These are phyloP conservation scores for Sutorius eximius DNA, from an alignment of 1,284 basidiomycete genomes.

Conservation along the genomic window DNA sequence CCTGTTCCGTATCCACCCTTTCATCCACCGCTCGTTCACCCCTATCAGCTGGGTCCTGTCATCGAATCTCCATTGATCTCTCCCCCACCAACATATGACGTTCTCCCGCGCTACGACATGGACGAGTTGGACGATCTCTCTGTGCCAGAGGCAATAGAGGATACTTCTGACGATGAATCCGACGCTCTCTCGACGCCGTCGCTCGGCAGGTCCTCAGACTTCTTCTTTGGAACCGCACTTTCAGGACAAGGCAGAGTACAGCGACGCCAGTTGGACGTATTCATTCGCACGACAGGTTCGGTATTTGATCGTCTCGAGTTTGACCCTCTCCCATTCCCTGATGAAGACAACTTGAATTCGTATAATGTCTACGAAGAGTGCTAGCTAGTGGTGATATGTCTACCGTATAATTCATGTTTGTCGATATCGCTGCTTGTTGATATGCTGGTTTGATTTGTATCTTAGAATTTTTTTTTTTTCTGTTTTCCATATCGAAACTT, in stretches of 20 bases:
- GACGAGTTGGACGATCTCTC: slow-evolving; percentile 65
- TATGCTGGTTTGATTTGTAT: slow-evolving; percentile 32
- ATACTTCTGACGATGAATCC: slow-evolving; percentile 79
- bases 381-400: slow-evolving; percentile 55
- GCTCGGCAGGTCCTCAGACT: slow-evolving; percentile 48
- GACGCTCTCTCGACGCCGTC: slow-evolving; percentile 67
- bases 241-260: slow-evolving; percentile 50
- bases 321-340: slow-evolving; percentile 66
- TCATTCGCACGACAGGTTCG: slow-evolving; percentile 56
- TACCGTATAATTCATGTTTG: slow-evolving; percentile 30
- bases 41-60: slow-evolving; percentile 43
- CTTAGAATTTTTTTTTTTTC: slow-evolving; percentile 7
- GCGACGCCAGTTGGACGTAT: slow-evolving; percentile 54
- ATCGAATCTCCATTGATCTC: slow-evolving; percentile 44
- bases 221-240: slow-evolving; percentile 47
- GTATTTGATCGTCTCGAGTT: slow-evolving; percentile 64
- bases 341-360: slow-evolving; percentile 43
- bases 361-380: slow-evolving; percentile 62
- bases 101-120: slow-evolving; percentile 59
- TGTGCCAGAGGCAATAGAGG: slow-evolving; percentile 77
- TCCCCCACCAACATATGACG: slow-evolving; percentile 46
- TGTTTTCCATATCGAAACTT: too few species aligned
- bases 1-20: slow-evolving; percentile 67
- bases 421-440: slow-evolving; percentile 25
- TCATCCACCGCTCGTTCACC: slow-evolving; percentile 52